These are phyloP conservation scores for Citrus sp. DNA, from an alignment of 345 rosid species.

Conservation along the genomic window DNA sequence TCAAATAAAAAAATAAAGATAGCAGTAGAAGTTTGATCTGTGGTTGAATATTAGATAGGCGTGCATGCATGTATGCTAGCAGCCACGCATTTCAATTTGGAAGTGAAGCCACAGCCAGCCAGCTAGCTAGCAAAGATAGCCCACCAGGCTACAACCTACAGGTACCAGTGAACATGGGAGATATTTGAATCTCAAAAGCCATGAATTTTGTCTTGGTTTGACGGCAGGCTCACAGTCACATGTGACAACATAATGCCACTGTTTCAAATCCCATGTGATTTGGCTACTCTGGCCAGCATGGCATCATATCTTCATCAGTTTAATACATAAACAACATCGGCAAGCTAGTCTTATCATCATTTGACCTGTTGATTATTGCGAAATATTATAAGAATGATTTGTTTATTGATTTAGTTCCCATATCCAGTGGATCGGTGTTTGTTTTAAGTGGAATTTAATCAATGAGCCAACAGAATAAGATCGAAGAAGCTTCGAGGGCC, in stretches of 20 bases:
- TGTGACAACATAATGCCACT: slow-evolving; percentile 19
- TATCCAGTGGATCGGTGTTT: slow-evolving; percentile 12
- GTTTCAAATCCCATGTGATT: slow-evolving; percentile 41
- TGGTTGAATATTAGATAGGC: background rate
- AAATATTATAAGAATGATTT: background rate
- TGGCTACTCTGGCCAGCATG: slow-evolving; percentile 24
- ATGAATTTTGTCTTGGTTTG: slow-evolving; percentile 2
- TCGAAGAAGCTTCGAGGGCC: slow-evolving; percentile 6
- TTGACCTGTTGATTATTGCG: background rate
- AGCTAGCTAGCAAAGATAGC: background rate
- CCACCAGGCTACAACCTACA: background rate
- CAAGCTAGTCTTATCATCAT: background rate
- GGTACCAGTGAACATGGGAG: slow-evolving; percentile 6
- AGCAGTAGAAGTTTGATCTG: background rate
- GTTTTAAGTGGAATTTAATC: background rate
- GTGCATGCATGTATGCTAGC: slow-evolving; percentile 31
- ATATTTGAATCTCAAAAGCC: slow-evolving; percentile 7
- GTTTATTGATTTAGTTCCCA: slow-evolving; percentile 4
- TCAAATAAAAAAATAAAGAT: background rate
- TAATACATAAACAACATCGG: background rate
- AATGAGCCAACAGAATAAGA: background rate
- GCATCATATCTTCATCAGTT: background rate
- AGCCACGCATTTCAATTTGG: slow-evolving; percentile 33
- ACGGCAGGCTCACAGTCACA: slow-evolving; percentile 39
- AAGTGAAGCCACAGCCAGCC: slow-evolving; percentile 7